phyloP scores from a whole-genome alignment of 345 rosid species.

The Rhodomyrtus tomentosa region DNA sequence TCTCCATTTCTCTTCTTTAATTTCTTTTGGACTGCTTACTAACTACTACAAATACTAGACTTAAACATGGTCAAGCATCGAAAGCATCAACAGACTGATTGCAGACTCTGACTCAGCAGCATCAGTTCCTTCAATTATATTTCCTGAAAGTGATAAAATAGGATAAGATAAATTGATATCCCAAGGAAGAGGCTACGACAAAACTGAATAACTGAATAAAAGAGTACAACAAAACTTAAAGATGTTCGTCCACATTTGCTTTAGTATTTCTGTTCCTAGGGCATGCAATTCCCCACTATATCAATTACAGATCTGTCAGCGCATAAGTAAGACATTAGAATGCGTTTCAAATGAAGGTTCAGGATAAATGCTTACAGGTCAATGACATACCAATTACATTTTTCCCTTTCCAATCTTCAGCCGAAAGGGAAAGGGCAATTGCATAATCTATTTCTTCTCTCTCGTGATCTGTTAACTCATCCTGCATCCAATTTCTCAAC shows the following conservation, averaged over 20 bases:
- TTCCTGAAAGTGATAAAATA: neutral
- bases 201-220: neutral
- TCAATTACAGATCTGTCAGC: neutral
- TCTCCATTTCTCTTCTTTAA: neutral
- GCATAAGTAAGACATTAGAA: neutral
- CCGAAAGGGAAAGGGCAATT: conserved; percentile 82
- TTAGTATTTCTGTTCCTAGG: neutral
- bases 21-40: neutral
- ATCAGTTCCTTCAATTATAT: neutral
- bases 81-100: neutral
- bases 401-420: conserved; percentile 67
- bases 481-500: conserved; percentile 32
- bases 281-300: neutral
- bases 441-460: conserved; percentile 72
- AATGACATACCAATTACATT: conserved; percentile 51
- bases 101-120: neutral
- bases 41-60: neutral
- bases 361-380: neutral
- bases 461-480: conserved; percentile 60
- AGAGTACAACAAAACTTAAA: neutral
- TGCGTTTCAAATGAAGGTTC: neutral
- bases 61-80: neutral
- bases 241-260: neutral
- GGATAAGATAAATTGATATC: neutral
- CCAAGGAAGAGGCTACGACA: neutral